Evolutionary conservation across 164 flowering plant genomes (phyloP).

Genomic region (Kalanchoe fedtschenkoi): DNA sequence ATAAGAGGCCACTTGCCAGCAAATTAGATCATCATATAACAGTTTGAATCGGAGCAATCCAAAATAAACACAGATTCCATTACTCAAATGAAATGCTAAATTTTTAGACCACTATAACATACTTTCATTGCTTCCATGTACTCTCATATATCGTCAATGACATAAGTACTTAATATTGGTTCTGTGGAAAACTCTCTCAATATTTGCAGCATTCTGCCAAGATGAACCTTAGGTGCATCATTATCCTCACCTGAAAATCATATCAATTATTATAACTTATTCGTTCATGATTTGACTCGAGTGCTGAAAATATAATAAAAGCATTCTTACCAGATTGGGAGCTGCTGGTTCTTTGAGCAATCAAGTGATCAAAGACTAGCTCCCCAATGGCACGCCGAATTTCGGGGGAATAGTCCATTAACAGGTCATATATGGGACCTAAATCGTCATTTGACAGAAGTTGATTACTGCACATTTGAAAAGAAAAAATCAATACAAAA

Average conservation of each 20-base stretch:
- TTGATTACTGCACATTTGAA: conserved; percentile 59
- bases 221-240: conserved; percentile 69
- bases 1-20: too few species aligned
- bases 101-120: conserved; percentile 13
- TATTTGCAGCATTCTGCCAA: conserved; percentile 85
- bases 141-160: conserved; percentile 96
- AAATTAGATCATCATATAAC: too few species aligned
- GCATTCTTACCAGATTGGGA: conserved; percentile 57
- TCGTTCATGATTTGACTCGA: not conserved
- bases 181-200: conserved; percentile 75
- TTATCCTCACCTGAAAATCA: conserved; percentile 41
- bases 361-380: conserved; percentile 91
- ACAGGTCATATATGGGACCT: conserved; percentile 86
- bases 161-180: conserved; percentile 70
- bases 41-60: not conserved
- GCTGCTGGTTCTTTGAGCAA: conserved; percentile 77
- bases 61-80: not conserved
- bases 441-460: conserved; percentile 83
- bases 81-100: not conserved
- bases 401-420: conserved; percentile 86
- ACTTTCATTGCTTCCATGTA: conserved; percentile 97
- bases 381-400: conserved; percentile 94
- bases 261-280: not conserved
- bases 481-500: not conserved
- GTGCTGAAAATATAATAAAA: conserved; percentile 8